phyloP scores from a whole-genome alignment of 306 rosid genomes.

The Quillaja saponaria region DNA sequence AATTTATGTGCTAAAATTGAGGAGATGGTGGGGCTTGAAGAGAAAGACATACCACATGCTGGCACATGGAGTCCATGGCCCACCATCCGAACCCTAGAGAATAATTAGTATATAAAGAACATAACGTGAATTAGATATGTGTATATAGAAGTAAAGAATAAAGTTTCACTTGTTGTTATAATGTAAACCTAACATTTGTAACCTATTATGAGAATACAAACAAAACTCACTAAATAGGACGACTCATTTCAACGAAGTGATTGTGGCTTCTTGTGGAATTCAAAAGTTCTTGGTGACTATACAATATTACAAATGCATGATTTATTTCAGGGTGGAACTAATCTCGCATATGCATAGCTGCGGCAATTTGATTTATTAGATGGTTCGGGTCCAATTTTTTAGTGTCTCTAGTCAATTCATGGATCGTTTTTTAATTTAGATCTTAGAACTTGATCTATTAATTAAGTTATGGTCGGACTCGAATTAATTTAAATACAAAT shows the following conservation, averaged over 20 bases:
- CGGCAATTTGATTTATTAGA: no score
- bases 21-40: conserved; percentile 61
- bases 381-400: no score
- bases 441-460: no score
- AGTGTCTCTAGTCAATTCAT: no score
- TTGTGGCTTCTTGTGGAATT: conserved; percentile 47
- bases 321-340: no score
- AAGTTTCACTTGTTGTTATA: conserved; percentile 50
- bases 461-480: no score
- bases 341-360: no score
- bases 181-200: conserved; percentile 64
- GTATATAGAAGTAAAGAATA: conserved; percentile 37
- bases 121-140: conserved; percentile 20
- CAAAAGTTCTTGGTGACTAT: not conserved
- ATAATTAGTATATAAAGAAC: conserved; percentile 32
- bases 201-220: conserved; percentile 55
- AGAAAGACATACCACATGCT: conserved; percentile 94
- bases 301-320: no score
- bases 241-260: conserved; percentile 36
- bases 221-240: conserved; percentile 49
- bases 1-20: conserved; percentile 62
- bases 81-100: conserved; percentile 66
- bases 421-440: no score
- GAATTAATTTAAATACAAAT: no score
- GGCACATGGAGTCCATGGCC: conserved; percentile 91